Conservation (phyloP, 1,284 basidiomycete species). For the Rhodotorula sp. region DNA sequence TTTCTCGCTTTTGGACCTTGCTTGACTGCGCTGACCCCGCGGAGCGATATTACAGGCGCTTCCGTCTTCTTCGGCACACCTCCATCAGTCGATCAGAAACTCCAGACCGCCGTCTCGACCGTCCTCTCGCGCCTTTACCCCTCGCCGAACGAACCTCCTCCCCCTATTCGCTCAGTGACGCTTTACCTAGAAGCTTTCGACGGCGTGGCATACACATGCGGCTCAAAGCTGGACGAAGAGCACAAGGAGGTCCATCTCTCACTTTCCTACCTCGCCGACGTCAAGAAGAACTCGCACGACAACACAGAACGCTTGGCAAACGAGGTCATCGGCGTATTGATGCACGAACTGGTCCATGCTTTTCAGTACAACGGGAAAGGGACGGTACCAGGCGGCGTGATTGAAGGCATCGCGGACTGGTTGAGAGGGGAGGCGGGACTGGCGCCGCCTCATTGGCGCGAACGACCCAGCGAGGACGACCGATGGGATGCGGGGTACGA, state of each 20-base stretch:
- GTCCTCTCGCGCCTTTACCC: slow-evolving; percentile 9
- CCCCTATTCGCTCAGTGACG: slow-evolving; percentile 12
- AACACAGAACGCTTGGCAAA: not conserved
- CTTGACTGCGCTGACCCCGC: too few species aligned
- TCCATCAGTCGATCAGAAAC: too few species aligned
- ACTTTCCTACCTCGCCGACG: slow-evolving; percentile 19
- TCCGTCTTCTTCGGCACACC: too few species aligned
- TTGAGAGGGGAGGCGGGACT: slow-evolving; percentile 21
- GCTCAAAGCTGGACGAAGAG: slow-evolving; percentile 22
- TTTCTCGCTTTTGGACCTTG: too few species aligned
- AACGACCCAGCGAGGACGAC: slow-evolving; percentile 4
- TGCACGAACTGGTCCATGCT: slow-evolving; percentile 40
- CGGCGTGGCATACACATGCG: slow-evolving; percentile 39
- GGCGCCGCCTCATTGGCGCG: slow-evolving; percentile 37
- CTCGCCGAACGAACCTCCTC: not conserved
- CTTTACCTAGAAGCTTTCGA: slow-evolving; percentile 27
- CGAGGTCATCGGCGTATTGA: slow-evolving; percentile 34
- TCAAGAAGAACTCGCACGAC: not conserved
- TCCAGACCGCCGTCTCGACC: not conserved
- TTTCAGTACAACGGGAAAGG: slow-evolving; percentile 31
- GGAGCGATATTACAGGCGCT: too few species aligned
- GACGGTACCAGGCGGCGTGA: slow-evolving; percentile 33
- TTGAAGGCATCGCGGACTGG: slow-evolving; percentile 44
- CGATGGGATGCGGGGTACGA: slow-evolving; percentile 37
- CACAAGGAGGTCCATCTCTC: slow-evolving; percentile 42